These are phyloP conservation scores for Penicillium sp. DNA, from an alignment of 2,329 filamentous ascomycete genomes.

Conservation along the genomic window DNA sequence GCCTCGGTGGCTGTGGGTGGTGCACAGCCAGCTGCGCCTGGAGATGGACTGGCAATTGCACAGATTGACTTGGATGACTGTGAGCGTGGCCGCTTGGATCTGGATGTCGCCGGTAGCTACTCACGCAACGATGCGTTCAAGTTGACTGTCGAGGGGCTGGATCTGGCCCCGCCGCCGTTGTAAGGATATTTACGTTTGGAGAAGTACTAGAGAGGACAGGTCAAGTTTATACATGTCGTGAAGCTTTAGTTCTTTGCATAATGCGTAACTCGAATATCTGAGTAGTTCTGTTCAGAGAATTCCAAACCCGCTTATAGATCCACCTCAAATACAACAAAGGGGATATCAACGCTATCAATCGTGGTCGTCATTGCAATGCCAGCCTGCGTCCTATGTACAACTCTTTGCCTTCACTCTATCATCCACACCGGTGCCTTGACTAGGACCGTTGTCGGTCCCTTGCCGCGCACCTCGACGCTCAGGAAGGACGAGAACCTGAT, in stretches of 20 bases:
- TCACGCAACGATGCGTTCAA: conserved; percentile 64
- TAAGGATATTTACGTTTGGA: conserved; percentile 1
- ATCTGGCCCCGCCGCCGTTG: conserved; percentile 54
- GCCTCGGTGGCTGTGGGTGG: conserved; percentile 1
- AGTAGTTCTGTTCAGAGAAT: neutral
- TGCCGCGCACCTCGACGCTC: conserved; percentile 67
- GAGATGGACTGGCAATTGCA: conserved; percentile 55
- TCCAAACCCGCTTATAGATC: neutral
- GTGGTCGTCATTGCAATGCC: conserved; percentile 12
- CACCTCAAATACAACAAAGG: conserved; percentile 6
- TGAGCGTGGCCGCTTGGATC: conserved; percentile 69
- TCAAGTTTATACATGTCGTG: neutral
- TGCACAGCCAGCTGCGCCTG: conserved; percentile 10
- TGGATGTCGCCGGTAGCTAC: conserved; percentile 82
- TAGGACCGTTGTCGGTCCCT: conserved; percentile 58
- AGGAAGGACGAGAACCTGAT: conserved; percentile 73
- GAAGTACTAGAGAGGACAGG: neutral
- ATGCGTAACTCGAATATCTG: neutral
- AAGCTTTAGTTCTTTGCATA: neutral
- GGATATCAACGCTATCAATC: conserved; percentile 15
- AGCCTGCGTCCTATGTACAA: conserved; percentile 12
- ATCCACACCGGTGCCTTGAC: conserved; percentile 67
- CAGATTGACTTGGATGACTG: conserved; percentile 87
- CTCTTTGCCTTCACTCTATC: conserved; percentile 23
- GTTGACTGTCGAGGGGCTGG: conserved; percentile 55